Base-by-base conservation (phyloP, 208 protist species). In the Leishmania braziliensis region DNA sequence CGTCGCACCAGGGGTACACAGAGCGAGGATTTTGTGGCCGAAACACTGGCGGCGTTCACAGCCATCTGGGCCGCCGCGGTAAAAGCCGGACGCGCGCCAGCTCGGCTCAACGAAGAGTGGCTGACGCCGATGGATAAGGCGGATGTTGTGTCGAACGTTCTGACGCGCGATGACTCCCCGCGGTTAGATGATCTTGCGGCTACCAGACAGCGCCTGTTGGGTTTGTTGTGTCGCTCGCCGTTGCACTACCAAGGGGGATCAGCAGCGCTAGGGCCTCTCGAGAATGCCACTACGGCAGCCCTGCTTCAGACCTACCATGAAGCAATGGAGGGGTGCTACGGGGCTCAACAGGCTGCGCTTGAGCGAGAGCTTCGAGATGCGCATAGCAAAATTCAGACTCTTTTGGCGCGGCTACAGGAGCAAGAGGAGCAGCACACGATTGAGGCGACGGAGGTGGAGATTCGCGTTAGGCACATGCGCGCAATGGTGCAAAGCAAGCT, bases 401-500 rank as follows among this genome's bases (percentile, higher is more conserved):
- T 75, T 26, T 23, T 48, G 65, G 51, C 65, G 53, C 56, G 66
- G 39, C 69, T 83, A 20, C 79, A 51, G 14, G 65, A 87, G 58
- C n/a, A 77, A 63, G 76, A 82, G 46, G 71, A 50, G 51, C 50
- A 81, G 63, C 79, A 82, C 65, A 69, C 76, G 18, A 26, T 9
- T 10, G 83, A 84, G 58, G 54, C 36, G 26, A 77, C 43, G 58
- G 79, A 80, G 77, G 63, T 91, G 79, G 86, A 92, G 78, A 46
- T 85, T 12, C 81, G 77, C 8, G 76, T 94, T 48, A 72, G 76
- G 3, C 75, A 87, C 26, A 90, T 94, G 83, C 86, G 89, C 8
- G 77, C 83, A 48, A 36, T 91, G 77, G 92, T 95, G 58, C 90
- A 88, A 46, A 75, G 68, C 43, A 95, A 95, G 82, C 81, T 91